Percentiles rank a stretch among this genome's conserved stretches.
Evolutionary conservation across 73 alveolate genomes (phyloP).

Genomic region (Paramecium primaurelia): DNA sequence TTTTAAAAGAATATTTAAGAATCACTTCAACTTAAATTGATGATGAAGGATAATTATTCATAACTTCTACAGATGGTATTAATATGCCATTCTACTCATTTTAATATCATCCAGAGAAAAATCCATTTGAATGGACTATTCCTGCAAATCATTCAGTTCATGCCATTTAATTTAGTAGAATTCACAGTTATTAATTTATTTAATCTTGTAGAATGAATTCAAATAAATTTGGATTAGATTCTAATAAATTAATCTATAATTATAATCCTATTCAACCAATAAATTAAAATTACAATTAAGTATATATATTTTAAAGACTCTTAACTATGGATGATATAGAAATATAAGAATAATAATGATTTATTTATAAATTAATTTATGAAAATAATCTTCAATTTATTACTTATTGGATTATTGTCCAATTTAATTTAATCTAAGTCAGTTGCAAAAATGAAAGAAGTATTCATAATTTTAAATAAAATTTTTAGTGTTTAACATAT

Average conservation of each 20-base stretch:
- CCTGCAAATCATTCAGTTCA: constrained; percentile 43
- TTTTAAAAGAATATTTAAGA: not conserved
- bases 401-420: not conserved
- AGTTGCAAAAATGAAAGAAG: constrained; percentile 22
- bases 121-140: constrained; percentile 58
- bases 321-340: not conserved
- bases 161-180: constrained; percentile 33
- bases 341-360: not conserved
- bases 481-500: constrained; percentile 6
- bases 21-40: constrained; percentile 38
- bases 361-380: not conserved
- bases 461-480: not conserved
- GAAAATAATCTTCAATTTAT: not conserved
- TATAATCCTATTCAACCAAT: not conserved
- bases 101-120: constrained; percentile 58
- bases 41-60: not conserved
- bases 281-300: not conserved
- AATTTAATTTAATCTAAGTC: not conserved
- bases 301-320: not conserved
- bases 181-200: constrained; percentile 23
- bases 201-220: constrained; percentile 32
- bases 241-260: not conserved
- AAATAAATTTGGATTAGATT: not conserved
- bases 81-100: not conserved
- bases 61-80: constrained; percentile 41